phyloP scores from a whole-genome alignment of 768 basidiomycete genomes.

The Floccularia luteovirens region DNA sequence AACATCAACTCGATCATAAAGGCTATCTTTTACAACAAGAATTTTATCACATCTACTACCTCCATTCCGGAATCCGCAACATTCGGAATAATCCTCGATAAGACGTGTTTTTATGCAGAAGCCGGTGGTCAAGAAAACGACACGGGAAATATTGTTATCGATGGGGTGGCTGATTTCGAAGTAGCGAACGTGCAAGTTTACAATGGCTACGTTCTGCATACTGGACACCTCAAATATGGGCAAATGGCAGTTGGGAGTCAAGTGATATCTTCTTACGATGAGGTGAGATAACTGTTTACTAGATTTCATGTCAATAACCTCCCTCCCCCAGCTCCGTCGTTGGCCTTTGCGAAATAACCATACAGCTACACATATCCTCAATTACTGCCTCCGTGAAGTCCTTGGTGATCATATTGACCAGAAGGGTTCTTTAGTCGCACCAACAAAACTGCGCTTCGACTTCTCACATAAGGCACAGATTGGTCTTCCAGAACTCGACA shows the following conservation, averaged over 20 bases:
- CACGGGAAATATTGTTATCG: conserved; percentile 91
- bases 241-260: conserved; percentile 68
- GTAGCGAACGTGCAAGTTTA: conserved; percentile 91
- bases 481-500: conserved; percentile 61
- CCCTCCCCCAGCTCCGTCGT: conserved; percentile 59
- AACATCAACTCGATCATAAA: conserved; percentile 72
- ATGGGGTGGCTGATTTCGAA: conserved; percentile 86
- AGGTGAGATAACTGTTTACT: conserved; percentile 40
- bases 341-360: conserved; percentile 98
- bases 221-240: conserved; percentile 87
- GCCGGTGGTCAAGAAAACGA: conserved; percentile 97
- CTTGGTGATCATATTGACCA: conserved; percentile 98
- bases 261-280: conserved; percentile 89
- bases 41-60: conserved; percentile 63
- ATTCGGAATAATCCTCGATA: conserved; percentile 87
- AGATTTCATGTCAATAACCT: conserved; percentile 2
- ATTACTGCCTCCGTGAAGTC: conserved; percentile 86
- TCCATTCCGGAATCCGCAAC: conserved; percentile 54
- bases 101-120: conserved; percentile 96
- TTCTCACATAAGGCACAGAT: conserved; percentile 95
- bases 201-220: conserved; percentile 94
- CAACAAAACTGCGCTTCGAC: conserved; percentile 94
- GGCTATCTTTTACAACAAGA: conserved; percentile 77
- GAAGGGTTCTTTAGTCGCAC: conserved; percentile 95
- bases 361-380: conserved; percentile 97